Evolutionary conservation across 495 filamentous ascomycete species (phyloP).

Genomic region (Endocarpon pusillum): DNA sequence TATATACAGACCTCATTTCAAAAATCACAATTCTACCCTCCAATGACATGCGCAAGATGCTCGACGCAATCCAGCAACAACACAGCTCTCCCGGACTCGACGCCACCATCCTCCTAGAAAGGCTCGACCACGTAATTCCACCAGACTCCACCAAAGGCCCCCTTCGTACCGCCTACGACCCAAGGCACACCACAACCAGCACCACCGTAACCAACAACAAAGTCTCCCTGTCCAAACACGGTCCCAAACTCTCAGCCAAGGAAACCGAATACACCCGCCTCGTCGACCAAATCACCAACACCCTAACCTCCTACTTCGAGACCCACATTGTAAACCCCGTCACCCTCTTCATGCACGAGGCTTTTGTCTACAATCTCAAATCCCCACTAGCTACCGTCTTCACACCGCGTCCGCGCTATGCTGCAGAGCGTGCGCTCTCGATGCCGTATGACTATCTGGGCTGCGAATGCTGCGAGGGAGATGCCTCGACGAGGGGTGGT

Average conservation of each 20-base stretch:
- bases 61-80: too few species aligned
- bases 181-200: neutral
- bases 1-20: too few species aligned
- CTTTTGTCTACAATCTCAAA: conserved; percentile 68
- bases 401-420: conserved; percentile 57
- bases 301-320: conserved; percentile 38
- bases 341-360: conserved; percentile 55
- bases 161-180: neutral
- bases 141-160: neutral
- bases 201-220: neutral
- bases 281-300: conserved; percentile 42
- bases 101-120: too few species aligned
- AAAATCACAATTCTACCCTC: too few species aligned
- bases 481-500: conserved; percentile 24
- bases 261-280: conserved; percentile 63
- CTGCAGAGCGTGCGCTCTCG: conserved; percentile 64
- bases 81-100: too few species aligned
- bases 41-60: too few species aligned
- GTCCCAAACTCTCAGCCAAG: conserved; percentile 41
- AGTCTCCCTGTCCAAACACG: neutral
- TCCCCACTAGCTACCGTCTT: conserved; percentile 70
- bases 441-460: conserved; percentile 74
- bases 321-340: conserved; percentile 33
- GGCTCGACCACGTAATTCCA: too few species aligned
- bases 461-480: conserved; percentile 43